phyloP scores from a whole-genome alignment of 2,329 filamentous ascomycete species.

The Diplodia seriata region DNA sequence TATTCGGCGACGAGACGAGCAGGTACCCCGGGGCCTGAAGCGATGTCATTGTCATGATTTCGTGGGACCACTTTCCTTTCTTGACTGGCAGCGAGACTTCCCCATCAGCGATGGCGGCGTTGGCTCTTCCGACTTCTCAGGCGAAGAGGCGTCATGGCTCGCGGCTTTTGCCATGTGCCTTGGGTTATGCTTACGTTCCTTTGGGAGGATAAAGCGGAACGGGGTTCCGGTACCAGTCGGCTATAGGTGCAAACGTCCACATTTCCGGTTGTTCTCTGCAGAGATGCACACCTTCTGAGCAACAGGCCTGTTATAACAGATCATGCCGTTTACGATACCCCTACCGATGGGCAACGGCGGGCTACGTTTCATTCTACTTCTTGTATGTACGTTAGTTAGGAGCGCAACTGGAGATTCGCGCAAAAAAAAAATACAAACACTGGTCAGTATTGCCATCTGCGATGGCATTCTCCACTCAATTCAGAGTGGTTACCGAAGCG shows the following conservation, averaged over 20 bases:
- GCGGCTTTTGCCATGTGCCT: constrained; percentile 5
- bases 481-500: background rate
- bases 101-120: background rate
- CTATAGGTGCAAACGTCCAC: background rate
- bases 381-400: constrained; percentile 18
- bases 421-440: background rate
- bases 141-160: constrained; percentile 10
- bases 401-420: constrained; percentile 8
- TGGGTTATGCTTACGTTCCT: background rate
- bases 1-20: constrained; percentile 69
- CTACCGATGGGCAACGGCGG: constrained; percentile 3
- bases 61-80: constrained; percentile 15
- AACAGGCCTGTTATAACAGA: constrained; percentile 5
- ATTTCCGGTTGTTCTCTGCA: background rate
- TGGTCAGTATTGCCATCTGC: background rate
- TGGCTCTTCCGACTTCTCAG: background rate
- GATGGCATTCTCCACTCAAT: background rate
- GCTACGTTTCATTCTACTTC: constrained; percentile 5
- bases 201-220: constrained; percentile 1
- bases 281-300: background rate
- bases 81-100: constrained; percentile 9
- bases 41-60: constrained; percentile 7
- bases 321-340: constrained; percentile 1
- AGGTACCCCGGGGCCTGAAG: constrained; percentile 23
- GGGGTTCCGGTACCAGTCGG: background rate